These are phyloP conservation scores for Daphne laureola DNA, from an alignment of 441 rosid species.

Conservation along the genomic window DNA sequence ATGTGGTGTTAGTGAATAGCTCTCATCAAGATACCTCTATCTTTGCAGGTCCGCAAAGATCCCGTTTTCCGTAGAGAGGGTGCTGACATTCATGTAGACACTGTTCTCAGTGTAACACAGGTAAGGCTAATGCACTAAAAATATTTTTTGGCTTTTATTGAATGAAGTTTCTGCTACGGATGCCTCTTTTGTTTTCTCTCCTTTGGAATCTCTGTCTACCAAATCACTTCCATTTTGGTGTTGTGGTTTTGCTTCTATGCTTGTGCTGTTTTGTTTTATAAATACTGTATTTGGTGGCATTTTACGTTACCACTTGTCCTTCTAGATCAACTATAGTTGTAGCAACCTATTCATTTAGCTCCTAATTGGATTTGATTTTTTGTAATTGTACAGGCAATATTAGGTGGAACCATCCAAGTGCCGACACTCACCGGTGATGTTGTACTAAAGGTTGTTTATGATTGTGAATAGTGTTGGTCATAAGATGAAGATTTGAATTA, in stretches of 20 bases:
- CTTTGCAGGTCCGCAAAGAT: constrained; percentile 77
- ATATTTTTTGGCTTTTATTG: constrained; percentile 1
- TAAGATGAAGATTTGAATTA: constrained; percentile 1
- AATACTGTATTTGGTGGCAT: too few relatives aligned
- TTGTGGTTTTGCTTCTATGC: too few relatives aligned
- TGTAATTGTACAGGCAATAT: constrained; percentile 60
- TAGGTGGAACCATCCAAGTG: constrained; percentile 97
- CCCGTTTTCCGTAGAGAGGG: constrained; percentile 98
- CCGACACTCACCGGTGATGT: constrained; percentile 98
- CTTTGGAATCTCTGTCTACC: background rate
- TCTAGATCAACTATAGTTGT: background rate
- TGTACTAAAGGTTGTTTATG: constrained; percentile 69
- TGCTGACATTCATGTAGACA: constrained; percentile 81
- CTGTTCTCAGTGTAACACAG: constrained; percentile 79
- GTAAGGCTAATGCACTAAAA: constrained; percentile 27
- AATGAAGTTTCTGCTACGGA: too few relatives aligned
- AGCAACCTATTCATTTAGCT: background rate
- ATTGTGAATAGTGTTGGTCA: constrained; percentile 5
- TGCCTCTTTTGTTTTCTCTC: too few relatives aligned
- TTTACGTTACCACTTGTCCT: too few relatives aligned
- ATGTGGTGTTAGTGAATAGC: too few relatives aligned
- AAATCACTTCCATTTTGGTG: background rate
- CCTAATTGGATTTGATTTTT: background rate
- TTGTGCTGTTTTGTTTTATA: too few relatives aligned
- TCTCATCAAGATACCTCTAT: background rate